A percentile compares a stretch with the other conserved stretches of the same genome.
Conservation (phyloP, 345 rosid species). For the Populus simonii region DNA sequence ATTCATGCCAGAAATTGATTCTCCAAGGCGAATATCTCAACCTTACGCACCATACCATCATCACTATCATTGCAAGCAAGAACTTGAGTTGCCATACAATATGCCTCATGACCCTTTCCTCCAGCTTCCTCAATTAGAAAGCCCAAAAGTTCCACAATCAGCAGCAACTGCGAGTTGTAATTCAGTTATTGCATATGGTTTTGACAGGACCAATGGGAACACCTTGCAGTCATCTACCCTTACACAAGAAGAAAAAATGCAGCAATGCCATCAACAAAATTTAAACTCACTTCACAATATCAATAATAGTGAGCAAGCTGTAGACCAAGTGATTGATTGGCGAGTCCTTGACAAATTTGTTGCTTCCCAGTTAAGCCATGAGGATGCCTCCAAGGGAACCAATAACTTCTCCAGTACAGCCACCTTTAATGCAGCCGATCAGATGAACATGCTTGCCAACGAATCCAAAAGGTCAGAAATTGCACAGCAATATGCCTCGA, state of each 20-base stretch:
- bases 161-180: constrained; percentile 44
- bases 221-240: constrained; percentile 57
- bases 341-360: constrained; percentile 92
- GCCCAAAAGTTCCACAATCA: constrained; percentile 61
- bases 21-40: constrained; percentile 53
- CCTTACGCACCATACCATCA: constrained; percentile 43
- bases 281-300: constrained; percentile 44
- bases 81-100: constrained; percentile 58
- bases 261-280: constrained; percentile 45
- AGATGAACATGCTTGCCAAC: constrained; percentile 31
- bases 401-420: constrained; percentile 29
- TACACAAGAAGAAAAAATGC: constrained; percentile 52
- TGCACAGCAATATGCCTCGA: constrained; percentile 55
- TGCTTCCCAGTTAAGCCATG: constrained; percentile 93
- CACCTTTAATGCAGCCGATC: constrained; percentile 41
- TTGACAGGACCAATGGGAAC: constrained; percentile 45
- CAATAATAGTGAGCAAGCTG: constrained; percentile 44
- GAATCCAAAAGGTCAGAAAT: constrained; percentile 50
- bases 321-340: constrained; percentile 89
- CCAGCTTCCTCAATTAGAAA: constrained; percentile 79
- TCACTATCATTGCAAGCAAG: constrained; percentile 77
- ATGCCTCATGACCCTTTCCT: constrained; percentile 55
- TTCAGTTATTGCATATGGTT: constrained; percentile 41
- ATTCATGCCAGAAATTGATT: constrained; percentile 63
- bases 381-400: constrained; percentile 46